Base-by-base conservation (phyloP, 768 basidiomycete genomes). In the Paxillus involutus region DNA sequence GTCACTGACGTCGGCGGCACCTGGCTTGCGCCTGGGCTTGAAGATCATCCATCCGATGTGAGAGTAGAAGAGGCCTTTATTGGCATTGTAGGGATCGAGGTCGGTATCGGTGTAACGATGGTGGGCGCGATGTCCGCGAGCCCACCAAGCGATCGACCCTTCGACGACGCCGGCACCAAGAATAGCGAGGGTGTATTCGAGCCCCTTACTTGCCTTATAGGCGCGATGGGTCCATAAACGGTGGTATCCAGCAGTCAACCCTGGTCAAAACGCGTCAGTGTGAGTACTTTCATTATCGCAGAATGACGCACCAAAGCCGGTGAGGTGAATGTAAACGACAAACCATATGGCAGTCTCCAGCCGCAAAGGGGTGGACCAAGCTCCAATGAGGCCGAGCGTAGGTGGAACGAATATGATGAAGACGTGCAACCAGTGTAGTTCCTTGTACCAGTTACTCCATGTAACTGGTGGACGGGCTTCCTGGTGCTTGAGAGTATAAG, bases 111-210 rank as follows among this genome's bases (percentile, higher is more conserved):
- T 96, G 77, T 94, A 94, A 37, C 93, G 83, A 67, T 94, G 94
- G 71, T 94, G 93, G 3, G 94, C 94, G 53, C 94, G 89, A 77
- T 98, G 94, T 44, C 93, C 92, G 48, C 94, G 82, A 30, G 86
- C 86, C 95, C 95, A 98, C 94, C 95, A 97, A 67, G 90, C 90
- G 77, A 98, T 94, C 21, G 94, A 95, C 7, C 93, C 94, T 68
- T 98, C 84, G 49, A 94, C 87, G 8, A 91, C 93, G 40, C 94
- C 94, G 1, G 91, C 85, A 52, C 93, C 95, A 10, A 86, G 84
- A 39, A 88, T 65, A 32, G 93, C 90, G 44, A 96, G 83, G 66
- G 84, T 73, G 69, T 91, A 95, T 71, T 96, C 86, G 10, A 96
- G 77, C 26, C 89, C 86, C 55, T 80, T 79, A 3, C 87, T 84